phyloP scores from a whole-genome alignment of 495 filamentous ascomycete species.

The Podospora anserina region DNA sequence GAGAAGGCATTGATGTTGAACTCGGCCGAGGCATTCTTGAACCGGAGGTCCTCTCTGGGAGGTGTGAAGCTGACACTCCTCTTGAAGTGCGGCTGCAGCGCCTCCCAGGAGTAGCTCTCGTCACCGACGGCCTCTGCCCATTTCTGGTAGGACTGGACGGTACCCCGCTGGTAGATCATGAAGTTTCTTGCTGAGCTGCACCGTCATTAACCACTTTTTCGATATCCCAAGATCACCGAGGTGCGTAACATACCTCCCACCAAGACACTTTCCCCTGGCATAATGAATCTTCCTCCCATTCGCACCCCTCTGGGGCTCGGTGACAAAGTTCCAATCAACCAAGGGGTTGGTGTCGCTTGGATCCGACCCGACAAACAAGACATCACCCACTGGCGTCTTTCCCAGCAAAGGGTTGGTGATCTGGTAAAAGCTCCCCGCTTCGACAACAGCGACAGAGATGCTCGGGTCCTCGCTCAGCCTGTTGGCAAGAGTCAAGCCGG shows the following conservation, averaged over 20 bases:
- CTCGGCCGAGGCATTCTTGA: constrained; percentile 42
- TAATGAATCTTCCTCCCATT: constrained; percentile 10
- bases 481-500: constrained; percentile 48
- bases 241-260: constrained; percentile 6
- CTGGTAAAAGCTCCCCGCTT: constrained; percentile 36
- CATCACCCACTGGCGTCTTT: not conserved
- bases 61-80: constrained; percentile 51
- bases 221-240: not conserved
- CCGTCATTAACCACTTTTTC: not conserved
- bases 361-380: not conserved
- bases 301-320: constrained; percentile 22
- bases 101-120: constrained; percentile 50
- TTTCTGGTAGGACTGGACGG: constrained; percentile 37
- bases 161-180: constrained; percentile 7
- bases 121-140: constrained; percentile 61
- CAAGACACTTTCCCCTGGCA: constrained; percentile 8
- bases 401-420: constrained; percentile 5
- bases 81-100: constrained; percentile 54
- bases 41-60: constrained; percentile 37
- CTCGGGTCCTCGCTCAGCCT: constrained; percentile 44
- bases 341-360: not conserved
- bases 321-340: constrained; percentile 21
- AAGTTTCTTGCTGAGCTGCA: constrained; percentile 5
- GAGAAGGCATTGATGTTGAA: constrained; percentile 36
- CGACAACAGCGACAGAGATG: constrained; percentile 42